Base-by-base conservation (phyloP, 345 rosid species). In the Kandelia obovata region DNA sequence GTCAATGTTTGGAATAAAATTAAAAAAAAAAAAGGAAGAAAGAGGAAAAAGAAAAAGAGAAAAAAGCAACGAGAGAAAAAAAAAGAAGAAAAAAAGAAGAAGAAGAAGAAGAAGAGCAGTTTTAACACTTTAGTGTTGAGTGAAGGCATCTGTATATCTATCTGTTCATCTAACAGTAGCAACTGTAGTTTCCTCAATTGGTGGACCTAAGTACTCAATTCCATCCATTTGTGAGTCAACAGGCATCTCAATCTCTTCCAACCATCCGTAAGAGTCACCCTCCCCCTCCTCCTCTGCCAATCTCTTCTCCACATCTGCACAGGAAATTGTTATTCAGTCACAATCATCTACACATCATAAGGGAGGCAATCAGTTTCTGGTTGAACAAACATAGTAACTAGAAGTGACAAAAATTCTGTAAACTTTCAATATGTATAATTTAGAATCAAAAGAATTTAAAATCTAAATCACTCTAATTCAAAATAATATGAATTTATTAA, bases 211-310 rank as follows among this genome's bases (percentile, higher is more conserved):
- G 67, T 89, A 89, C 71, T 84, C 85, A 53, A 87, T 82, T 25
- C 66, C 65, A 71, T 79, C 83, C 92, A 89, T 89, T 6, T 73
- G 37, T 46, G 83, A 80, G 64, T 74, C 67, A 75, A 80, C 84
- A 1, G 92, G 90, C 72, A 72, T 20, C n/a, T 78, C 89, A 6
- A 77, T 84, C 82, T 89, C 92, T 78, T 87, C 83, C 72, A 89
- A 57, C 87, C 89, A 87, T 27, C 78, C 77, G 32, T 68, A 75
- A 2, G 34, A 0, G 0, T 51, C 69, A 0, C 80, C 78, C 9
- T 32, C 35, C 35, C 80, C 78, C 9, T 78, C 88, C 46, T 79
- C 81, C 51, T 25, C 34, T 37, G 17, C 57, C 51, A 52, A 28
- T 46, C 23, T 27, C 0, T 11, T 62, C 56, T 76, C 84, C 30